Conservation (phyloP, 164 flowering plant species). For the Protea cynaroides region DNA sequence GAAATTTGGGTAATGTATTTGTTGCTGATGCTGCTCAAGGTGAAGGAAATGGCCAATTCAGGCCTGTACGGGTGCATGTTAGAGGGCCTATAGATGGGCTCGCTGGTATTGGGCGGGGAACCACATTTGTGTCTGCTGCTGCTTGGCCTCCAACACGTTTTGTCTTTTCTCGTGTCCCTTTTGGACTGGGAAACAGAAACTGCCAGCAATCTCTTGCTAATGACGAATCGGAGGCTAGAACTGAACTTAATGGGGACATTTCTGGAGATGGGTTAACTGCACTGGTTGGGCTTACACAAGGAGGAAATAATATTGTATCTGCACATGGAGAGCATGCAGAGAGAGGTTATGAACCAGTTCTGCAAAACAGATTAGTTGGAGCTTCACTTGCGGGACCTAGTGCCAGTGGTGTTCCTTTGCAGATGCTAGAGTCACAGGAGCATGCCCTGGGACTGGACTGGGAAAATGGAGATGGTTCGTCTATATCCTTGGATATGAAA, state of each 20-base stretch:
- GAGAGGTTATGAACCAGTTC: constrained; percentile 48
- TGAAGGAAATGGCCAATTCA: constrained; percentile 58
- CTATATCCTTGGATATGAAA: constrained; percentile 82
- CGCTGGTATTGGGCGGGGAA: constrained; percentile 95
- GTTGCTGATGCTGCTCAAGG: constrained; percentile 61
- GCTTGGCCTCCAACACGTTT: constrained; percentile 90
- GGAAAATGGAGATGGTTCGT: constrained; percentile 55
- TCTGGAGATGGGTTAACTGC: constrained; percentile 94
- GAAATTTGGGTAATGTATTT: constrained; percentile 58
- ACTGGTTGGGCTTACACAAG: constrained; percentile 88
- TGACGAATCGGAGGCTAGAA: constrained; percentile 79
- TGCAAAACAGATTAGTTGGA: constrained; percentile 41
- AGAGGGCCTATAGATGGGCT: constrained; percentile 91
- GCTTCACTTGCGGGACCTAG: constrained; percentile 42
- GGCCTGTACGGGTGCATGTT: constrained; percentile 87
- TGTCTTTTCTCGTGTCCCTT: constrained; percentile 92
- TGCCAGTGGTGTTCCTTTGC: constrained; percentile 44
- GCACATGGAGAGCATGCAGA: constrained; percentile 51
- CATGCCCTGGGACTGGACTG: constrained; percentile 60
- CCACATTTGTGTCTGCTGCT: constrained; percentile 63
- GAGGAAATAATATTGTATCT: constrained; percentile 37
- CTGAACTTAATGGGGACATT: constrained; percentile 63
- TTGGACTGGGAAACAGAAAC: constrained; percentile 75
- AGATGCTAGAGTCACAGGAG: constrained; percentile 61
- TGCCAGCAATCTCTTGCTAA: constrained; percentile 71